phyloP scores from a whole-genome alignment of 2,329 filamentous ascomycete species.

The Pseudogymnoascus sp. region DNA sequence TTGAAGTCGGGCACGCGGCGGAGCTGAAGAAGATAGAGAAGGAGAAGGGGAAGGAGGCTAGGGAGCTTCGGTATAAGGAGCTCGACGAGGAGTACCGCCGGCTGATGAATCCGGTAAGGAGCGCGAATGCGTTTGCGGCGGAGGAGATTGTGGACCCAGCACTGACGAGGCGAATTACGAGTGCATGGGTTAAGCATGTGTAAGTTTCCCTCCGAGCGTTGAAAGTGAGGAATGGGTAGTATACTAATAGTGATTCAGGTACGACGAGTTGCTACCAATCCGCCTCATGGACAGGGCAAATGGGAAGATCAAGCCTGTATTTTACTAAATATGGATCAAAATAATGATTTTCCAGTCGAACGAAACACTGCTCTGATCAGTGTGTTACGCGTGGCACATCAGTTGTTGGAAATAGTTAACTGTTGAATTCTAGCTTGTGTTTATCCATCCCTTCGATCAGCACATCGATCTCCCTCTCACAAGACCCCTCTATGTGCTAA shows the following conservation, averaged over 20 bases:
- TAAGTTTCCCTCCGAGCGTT: conserved; percentile 34
- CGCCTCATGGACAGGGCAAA: conserved; percentile 30
- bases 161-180: conserved; percentile 47
- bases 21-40: conserved; percentile 50
- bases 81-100: conserved; percentile 52
- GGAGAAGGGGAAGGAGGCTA: conserved; percentile 40
- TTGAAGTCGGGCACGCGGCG: conserved; percentile 55
- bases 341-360: background rate
- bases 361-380: too few relatives aligned
- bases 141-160: conserved; percentile 60
- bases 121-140: conserved; percentile 55
- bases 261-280: conserved; percentile 22
- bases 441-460: background rate
- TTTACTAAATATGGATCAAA: conserved; percentile 22
- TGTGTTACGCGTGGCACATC: background rate
- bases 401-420: background rate
- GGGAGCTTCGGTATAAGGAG: conserved; percentile 39
- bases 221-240: conserved; percentile 37
- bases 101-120: conserved; percentile 58
- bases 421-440: background rate
- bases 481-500: background rate
- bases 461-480: background rate
- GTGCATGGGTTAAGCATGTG: conserved; percentile 48
- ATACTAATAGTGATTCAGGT: conserved; percentile 12
- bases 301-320: conserved; percentile 37